Evolutionary conservation across 2,329 filamentous ascomycete genomes (phyloP).

Genomic region (Pseudogymnoascus sp.): DNA sequence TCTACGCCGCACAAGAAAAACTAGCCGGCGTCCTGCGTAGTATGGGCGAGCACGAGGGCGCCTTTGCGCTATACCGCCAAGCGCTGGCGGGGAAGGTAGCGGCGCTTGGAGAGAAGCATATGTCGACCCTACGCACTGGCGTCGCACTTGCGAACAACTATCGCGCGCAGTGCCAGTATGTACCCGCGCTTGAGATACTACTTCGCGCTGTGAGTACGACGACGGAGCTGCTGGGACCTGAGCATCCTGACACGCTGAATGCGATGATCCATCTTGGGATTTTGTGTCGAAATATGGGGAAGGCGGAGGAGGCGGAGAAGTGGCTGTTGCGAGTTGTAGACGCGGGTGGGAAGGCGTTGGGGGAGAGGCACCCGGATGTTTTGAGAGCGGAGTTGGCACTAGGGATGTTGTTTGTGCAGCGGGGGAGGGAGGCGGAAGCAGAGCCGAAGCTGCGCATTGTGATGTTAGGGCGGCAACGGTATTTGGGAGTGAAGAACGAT

Average conservation of each 20-base stretch:
- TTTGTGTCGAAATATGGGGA: not conserved
- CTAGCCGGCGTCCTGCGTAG: not conserved
- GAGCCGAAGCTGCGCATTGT: not conserved
- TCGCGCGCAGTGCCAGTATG: conserved; percentile 17
- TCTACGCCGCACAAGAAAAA: not conserved
- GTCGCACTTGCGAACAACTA: conserved; percentile 16
- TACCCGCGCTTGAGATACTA: conserved; percentile 19
- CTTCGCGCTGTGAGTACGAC: conserved; percentile 13
- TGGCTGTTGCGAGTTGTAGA: not conserved
- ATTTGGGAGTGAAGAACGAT: not conserved
- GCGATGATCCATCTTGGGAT: conserved; percentile 12
- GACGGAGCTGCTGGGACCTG: conserved; percentile 11
- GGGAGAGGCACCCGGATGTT: not conserved
- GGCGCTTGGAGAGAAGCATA: conserved; percentile 10
- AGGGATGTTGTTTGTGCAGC: not conserved
- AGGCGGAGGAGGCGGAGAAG: conserved; percentile 9
- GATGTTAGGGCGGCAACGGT: not conserved
- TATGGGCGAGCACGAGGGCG: not conserved
- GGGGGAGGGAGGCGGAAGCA: not conserved
- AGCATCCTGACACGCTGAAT: conserved; percentile 13
- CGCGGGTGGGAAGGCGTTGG: not conserved
- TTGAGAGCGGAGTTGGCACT: not conserved
- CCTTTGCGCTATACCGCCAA: not conserved
- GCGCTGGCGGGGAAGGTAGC: not conserved
- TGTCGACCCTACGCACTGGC: conserved; percentile 12